Percentiles rank a stretch among this genome's conserved stretches.
phyloP scores from a whole-genome alignment of 139 green algal genomes.

The Dunaliella primolecta region DNA sequence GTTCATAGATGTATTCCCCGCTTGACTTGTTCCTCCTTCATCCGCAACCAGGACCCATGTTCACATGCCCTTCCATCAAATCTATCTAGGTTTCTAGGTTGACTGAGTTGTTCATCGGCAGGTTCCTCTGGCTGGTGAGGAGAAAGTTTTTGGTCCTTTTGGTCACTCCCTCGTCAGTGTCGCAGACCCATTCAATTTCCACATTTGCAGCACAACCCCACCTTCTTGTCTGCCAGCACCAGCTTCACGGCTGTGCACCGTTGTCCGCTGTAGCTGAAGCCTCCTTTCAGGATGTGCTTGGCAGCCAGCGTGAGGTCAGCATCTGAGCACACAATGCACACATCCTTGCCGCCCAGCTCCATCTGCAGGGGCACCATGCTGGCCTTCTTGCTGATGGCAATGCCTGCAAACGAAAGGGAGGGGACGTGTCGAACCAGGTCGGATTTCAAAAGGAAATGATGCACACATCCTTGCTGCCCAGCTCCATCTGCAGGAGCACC shows the following conservation, averaged over 20 bases:
- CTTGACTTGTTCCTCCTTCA: no score
- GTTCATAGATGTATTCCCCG: no score
- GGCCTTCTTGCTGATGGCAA: constrained; percentile 66
- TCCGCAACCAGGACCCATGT: no score
- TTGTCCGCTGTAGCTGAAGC: constrained; percentile 89
- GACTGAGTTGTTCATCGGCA: no score
- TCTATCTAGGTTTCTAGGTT: no score
- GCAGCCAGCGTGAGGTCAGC: constrained; percentile 86
- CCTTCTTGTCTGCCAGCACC: constrained; percentile 57
- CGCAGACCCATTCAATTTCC: no score
- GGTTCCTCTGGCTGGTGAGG: no score
- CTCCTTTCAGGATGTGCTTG: constrained; percentile 90
- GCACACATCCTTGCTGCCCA: constrained; percentile 92
- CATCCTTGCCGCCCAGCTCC: constrained; percentile 95
- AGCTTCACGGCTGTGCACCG: constrained; percentile 93
- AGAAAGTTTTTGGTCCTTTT: no score
- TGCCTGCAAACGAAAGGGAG: constrained; percentile 17
- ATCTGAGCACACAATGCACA: constrained; percentile 87
- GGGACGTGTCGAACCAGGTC: neutral
- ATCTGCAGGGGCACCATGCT: constrained; percentile 94
- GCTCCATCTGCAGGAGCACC: constrained; percentile 96
- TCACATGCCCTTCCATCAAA: no score
- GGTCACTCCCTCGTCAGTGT: no score
- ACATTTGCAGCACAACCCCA: neutral
- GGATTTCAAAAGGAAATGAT: constrained; percentile 88